Base-by-base conservation (phyloP, 1,284 basidiomycete species). In the Kalmanozyma brasiliensis region DNA sequence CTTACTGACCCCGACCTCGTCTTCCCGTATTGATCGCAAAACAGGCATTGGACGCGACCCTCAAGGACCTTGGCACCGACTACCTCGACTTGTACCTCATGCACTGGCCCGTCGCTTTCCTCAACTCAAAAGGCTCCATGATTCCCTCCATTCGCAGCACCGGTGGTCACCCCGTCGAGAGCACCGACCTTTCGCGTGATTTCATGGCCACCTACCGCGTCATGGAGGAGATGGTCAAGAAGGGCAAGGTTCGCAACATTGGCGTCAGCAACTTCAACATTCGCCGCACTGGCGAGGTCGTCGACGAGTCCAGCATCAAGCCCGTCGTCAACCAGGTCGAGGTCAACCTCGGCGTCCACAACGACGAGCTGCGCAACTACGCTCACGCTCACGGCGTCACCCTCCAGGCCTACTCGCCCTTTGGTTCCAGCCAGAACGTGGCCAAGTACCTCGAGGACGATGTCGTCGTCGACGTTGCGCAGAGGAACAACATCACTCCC, bases 31-130 rank as follows among this genome's bases (percentile, higher is more conserved):
- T 26, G 19, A 7, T 23, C 19, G 29, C 29, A 20, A 22, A 16
- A 13, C 46, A 72, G 70, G 24, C 91, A 89, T 11, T 90, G 76
- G 88, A 89, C 77, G 88, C 85, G 51, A 91, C 91, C 23, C 85
- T 94, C 53, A 84, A 86, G 74, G 87, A 88, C 75, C 87, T 94
- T 37, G 87, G 87, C 51, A 87, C 89, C 2, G 85, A 87, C 43
- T 92, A 93, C 83, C 86, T 93, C 57, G 90, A 94, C 82, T 85
- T 94, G 52, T 91, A 89, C 81, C 85, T 94, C 56, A 89, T 93
- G 88, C 91, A 93, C 84, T 92, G 88, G 89, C 75, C 75, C 19
- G 75, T 77, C 13, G 75, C 75, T 16, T 77, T 77, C 62, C 49
- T 72, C 59, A 77, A 77, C 51, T 44, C 75, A n/a, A 76, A 70